Percentiles rank a stretch among this genome's conserved stretches.
Conservation (phyloP, 345 rosid genomes). For the Aethionema arabicum region DNA sequence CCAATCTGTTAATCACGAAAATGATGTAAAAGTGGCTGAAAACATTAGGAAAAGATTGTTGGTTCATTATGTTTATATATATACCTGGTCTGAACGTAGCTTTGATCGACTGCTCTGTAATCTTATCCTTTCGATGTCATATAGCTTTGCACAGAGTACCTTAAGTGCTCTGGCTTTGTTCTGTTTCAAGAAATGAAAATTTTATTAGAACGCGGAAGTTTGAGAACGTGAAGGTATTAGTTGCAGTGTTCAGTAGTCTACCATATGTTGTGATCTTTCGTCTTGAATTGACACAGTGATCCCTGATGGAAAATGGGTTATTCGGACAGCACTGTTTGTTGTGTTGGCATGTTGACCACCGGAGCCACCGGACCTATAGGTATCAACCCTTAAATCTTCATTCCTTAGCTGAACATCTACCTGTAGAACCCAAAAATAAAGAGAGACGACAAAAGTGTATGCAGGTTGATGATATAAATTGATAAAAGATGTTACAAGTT, state of each 20-base stretch:
- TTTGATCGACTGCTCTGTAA: constrained; percentile 64
- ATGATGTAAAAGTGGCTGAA: constrained; percentile 14
- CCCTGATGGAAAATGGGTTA: constrained; percentile 78
- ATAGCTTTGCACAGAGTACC: constrained; percentile 89
- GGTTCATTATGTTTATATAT: neutral
- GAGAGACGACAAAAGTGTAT: constrained; percentile 9
- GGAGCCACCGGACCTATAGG: constrained; percentile 88
- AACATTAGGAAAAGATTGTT: neutral
- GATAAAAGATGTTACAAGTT: too few relatives aligned
- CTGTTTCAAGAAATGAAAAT: constrained; percentile 31
- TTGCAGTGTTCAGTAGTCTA: constrained; percentile 33
- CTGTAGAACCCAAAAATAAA: constrained; percentile 42
- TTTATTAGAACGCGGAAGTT: neutral
- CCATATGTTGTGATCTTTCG: constrained; percentile 97
- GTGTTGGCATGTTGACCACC: constrained; percentile 96
- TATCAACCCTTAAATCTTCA: constrained; percentile 89
- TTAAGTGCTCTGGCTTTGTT: constrained; percentile 92
- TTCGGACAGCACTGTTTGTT: constrained; percentile 90
- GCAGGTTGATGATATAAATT: too few relatives aligned
- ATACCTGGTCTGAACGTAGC: constrained; percentile 87
- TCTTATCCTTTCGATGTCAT: constrained; percentile 86
- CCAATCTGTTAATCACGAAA: constrained; percentile 63
- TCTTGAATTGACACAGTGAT: constrained; percentile 88
- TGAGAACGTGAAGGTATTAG: constrained; percentile 1
- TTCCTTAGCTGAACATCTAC: constrained; percentile 88